Conservation (phyloP, 768 basidiomycete species). For the Hygrophorus russula region DNA sequence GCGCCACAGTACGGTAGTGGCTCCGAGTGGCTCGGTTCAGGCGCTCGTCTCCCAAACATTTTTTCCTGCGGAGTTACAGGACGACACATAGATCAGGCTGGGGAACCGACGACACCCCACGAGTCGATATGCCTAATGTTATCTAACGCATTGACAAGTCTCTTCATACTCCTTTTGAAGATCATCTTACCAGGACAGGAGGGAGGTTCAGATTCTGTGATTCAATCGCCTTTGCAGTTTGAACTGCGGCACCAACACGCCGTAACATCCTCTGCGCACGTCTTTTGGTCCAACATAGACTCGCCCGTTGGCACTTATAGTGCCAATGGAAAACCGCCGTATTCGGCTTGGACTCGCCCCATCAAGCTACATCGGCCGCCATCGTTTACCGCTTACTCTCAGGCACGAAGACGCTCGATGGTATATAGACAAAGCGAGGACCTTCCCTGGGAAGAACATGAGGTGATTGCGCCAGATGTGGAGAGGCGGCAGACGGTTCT, state of each 20-base stretch:
- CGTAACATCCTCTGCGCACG: constrained; percentile 32
- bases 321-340: constrained; percentile 12
- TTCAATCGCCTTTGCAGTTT: constrained; percentile 25
- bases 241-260: constrained; percentile 56
- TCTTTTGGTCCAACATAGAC: constrained; percentile 44
- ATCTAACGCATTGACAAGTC: constrained; percentile 31
- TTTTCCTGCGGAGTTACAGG: too few species aligned
- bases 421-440: constrained; percentile 32
- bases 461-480: constrained; percentile 65
- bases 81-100: too few species aligned
- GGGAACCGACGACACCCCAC: neutral
- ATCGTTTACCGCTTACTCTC: constrained; percentile 31
- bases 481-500: constrained; percentile 66
- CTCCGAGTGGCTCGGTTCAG: too few species aligned
- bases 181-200: constrained; percentile 12
- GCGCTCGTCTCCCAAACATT: too few species aligned
- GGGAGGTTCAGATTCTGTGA: constrained; percentile 5
- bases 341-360: constrained; percentile 26
- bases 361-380: constrained; percentile 33
- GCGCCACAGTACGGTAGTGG: too few species aligned
- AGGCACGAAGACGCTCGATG: constrained; percentile 34
- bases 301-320: constrained; percentile 11
- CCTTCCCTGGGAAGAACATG: constrained; percentile 65
- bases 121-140: constrained; percentile 23
- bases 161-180: constrained; percentile 33